Conservation (phyloP, 2,329 filamentous ascomycete species). For the Colletotrichum echinochloae region DNA sequence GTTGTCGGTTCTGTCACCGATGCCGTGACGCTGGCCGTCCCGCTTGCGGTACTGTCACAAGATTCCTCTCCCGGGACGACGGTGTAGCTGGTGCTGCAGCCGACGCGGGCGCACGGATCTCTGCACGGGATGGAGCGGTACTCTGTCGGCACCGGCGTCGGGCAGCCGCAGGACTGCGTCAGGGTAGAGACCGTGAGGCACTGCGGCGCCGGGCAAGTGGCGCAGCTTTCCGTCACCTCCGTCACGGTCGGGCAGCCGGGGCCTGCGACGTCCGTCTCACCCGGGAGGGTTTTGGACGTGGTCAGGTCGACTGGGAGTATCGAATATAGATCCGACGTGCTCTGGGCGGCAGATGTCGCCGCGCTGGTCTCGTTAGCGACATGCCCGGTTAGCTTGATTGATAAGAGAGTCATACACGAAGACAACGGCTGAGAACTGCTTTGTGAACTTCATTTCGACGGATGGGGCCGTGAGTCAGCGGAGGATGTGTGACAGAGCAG, state of each 20-base stretch:
- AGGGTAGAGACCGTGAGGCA: constrained; percentile 49
- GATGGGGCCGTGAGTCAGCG: neutral
- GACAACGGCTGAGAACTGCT: neutral
- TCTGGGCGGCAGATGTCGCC: constrained; percentile 21
- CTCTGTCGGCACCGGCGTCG: constrained; percentile 46
- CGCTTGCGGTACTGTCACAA: constrained; percentile 12
- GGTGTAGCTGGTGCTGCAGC: constrained; percentile 44
- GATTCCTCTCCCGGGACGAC: constrained; percentile 33
- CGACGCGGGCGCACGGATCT: constrained; percentile 46
- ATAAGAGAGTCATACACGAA: neutral
- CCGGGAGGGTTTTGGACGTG: neutral
- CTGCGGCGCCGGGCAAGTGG: constrained; percentile 48
- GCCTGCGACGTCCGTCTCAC: neutral
- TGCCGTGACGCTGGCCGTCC: constrained; percentile 1
- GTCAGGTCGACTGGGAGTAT: constrained; percentile 1
- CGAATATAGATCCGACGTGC: constrained; percentile 3
- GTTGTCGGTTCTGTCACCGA: neutral
- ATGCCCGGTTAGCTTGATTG: neutral
- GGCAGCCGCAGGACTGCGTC: constrained; percentile 50
- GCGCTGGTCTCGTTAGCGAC: neutral
- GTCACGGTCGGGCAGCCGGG: constrained; percentile 51
- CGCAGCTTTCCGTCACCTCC: constrained; percentile 47
- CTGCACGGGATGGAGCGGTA: constrained; percentile 47
- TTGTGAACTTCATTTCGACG: neutral
- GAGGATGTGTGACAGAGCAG: neutral